Conservation (phyloP, 768 basidiomycete species). For the Galerina marginata region DNA sequence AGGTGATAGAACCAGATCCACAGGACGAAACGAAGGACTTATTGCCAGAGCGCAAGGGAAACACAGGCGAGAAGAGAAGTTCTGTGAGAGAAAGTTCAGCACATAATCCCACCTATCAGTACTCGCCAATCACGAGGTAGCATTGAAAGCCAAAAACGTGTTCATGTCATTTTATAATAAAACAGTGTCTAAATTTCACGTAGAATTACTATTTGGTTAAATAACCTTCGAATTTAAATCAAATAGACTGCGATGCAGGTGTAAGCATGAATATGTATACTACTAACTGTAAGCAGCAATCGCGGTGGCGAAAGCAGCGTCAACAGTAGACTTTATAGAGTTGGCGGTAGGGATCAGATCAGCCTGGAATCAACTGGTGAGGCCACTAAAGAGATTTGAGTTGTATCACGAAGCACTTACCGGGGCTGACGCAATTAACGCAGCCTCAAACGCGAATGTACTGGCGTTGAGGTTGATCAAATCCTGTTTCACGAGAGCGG, state of each 20-base stretch:
- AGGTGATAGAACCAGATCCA: too few species aligned
- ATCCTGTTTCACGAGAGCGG: slow-evolving; percentile 33
- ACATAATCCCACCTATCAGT: background rate
- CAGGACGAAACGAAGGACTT: background rate
- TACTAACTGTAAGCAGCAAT: slow-evolving; percentile 32
- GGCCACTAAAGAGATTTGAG: background rate
- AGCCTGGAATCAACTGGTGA: slow-evolving; percentile 12
- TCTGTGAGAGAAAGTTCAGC: background rate
- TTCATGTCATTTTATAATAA: too few species aligned
- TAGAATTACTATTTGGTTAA: background rate
- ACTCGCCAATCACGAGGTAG: too few species aligned
- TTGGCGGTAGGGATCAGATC: slow-evolving; percentile 25
- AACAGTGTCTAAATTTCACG: too few species aligned
- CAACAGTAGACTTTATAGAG: slow-evolving; percentile 23
- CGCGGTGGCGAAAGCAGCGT: slow-evolving; percentile 30
- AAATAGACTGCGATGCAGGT: too few species aligned
- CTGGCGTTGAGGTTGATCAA: slow-evolving; percentile 27
- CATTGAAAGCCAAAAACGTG: too few species aligned
- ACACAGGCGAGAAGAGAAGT: background rate
- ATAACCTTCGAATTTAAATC: too few species aligned
- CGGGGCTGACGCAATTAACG: slow-evolving; percentile 30
- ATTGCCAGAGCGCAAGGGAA: background rate
- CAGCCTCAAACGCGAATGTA: slow-evolving; percentile 25
- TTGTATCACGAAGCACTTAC: slow-evolving; percentile 18
- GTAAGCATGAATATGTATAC: background rate